phyloP scores from a whole-genome alignment of 2,329 filamentous ascomycete species.

The Chaetomium strumarium region DNA sequence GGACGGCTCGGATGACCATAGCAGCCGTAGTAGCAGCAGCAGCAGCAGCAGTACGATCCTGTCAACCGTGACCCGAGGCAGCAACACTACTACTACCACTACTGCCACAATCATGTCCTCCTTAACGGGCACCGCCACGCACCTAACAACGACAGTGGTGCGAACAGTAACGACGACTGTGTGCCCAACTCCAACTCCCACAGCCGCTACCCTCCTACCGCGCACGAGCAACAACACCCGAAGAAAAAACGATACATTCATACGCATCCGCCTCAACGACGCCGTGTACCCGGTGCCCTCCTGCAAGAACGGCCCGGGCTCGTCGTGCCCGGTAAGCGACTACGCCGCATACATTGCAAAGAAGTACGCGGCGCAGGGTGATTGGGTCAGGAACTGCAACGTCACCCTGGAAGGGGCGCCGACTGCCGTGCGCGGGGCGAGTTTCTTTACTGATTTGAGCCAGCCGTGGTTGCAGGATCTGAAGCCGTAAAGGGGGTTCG shows the following conservation, averaged over 20 bases:
- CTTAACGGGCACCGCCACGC: background rate
- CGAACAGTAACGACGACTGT: background rate
- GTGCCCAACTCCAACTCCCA: background rate
- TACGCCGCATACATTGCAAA: conserved; percentile 40
- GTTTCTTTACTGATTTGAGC: conserved; percentile 43
- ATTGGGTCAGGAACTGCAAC: conserved; percentile 45
- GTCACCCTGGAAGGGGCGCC: conserved; percentile 30
- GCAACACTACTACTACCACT: too few species aligned
- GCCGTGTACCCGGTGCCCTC: conserved; percentile 53
- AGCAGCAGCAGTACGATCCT: conserved; percentile 8
- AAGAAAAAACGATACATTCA: conserved; percentile 32
- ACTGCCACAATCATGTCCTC: background rate
- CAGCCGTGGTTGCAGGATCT: background rate
- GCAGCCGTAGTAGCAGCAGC: too few species aligned
- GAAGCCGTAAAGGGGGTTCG: conserved; percentile 20
- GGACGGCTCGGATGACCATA: too few species aligned
- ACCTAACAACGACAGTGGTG: background rate
- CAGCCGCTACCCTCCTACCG: background rate
- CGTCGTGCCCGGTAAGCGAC: conserved; percentile 43
- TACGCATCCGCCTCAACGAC: conserved; percentile 57
- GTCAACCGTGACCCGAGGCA: conserved; percentile 20
- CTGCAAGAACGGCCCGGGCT: conserved; percentile 51
- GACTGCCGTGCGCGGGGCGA: conserved; percentile 39
- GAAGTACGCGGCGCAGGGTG: conserved; percentile 43
- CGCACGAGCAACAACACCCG: conserved; percentile 6